Percentiles rank a stretch among this genome's conserved stretches.
Conservation (phyloP, 805 yeast species). For the Zygotorulaspora danielsina region DNA sequence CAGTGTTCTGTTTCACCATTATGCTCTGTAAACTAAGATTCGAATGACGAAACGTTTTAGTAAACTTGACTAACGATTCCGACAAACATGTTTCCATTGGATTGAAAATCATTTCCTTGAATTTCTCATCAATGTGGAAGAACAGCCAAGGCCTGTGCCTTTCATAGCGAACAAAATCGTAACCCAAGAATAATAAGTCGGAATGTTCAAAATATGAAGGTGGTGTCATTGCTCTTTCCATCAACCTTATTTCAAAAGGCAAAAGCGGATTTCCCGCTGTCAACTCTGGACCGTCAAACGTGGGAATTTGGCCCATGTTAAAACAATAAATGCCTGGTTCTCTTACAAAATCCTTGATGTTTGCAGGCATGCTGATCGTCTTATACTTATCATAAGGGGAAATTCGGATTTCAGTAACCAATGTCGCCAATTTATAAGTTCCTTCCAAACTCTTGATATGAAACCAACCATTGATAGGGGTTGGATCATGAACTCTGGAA, state of each 20-base stretch:
- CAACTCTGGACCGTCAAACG: slow-evolving; percentile 1
- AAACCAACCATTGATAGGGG: slow-evolving; percentile 24
- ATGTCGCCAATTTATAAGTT: slow-evolving; percentile 13
- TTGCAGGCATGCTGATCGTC: slow-evolving; percentile 13
- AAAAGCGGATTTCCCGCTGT: slow-evolving; percentile 10
- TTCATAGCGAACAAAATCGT: slow-evolving; percentile 17
- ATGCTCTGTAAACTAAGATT: background rate
- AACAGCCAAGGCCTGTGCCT: slow-evolving; percentile 18
- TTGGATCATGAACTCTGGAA: slow-evolving; percentile 1
- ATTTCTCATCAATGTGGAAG: slow-evolving; percentile 11
- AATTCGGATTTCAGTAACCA: slow-evolving; percentile 17
- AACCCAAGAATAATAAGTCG: slow-evolving; percentile 28
- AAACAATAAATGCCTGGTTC: slow-evolving; percentile 24
- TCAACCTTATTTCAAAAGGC: slow-evolving; percentile 22
- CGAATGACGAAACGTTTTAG: slow-evolving; percentile 9
- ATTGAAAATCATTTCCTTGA: slow-evolving; percentile 14
- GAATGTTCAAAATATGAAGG: slow-evolving; percentile 30
- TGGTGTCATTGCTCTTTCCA: slow-evolving; percentile 14
- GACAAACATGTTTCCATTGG: slow-evolving; percentile 10
- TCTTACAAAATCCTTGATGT: slow-evolving; percentile 21
- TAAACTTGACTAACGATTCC: slow-evolving; percentile 10
- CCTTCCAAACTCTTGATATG: slow-evolving; percentile 14
- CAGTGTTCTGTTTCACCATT: background rate
- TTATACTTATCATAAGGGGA: slow-evolving; percentile 13
- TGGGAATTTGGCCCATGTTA: slow-evolving; percentile 19